Percentiles rank a stretch among this genome's conserved stretches.
Conservation (phyloP, 148 eudicot genomes). For the Silene conica region DNA sequence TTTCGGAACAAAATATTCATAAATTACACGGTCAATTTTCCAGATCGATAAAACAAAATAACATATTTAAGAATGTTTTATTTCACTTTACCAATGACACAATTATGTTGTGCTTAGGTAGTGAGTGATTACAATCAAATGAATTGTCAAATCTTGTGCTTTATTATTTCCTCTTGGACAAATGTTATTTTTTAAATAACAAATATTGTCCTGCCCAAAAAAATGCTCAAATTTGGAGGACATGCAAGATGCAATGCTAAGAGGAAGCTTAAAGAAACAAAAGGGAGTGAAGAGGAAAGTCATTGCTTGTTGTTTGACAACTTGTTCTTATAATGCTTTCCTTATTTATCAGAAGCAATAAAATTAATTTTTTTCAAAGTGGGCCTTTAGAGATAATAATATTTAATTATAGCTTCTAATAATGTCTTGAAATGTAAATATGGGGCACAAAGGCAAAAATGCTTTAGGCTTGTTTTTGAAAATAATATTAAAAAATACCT, state of each 20-base stretch:
- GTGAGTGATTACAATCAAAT: constrained; percentile 9
- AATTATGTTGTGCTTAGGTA: not conserved
- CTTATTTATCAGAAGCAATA: not conserved
- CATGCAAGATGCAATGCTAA: constrained; percentile 10
- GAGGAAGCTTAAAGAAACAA: not conserved
- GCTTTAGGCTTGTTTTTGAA: not conserved
- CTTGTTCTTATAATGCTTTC: not conserved
- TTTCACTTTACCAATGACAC: not conserved
- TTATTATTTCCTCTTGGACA: not conserved
- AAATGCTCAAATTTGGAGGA: not conserved
- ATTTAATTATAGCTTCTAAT: not conserved
- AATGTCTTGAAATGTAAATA: not conserved
- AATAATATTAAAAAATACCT: not conserved
- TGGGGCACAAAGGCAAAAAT: not conserved
- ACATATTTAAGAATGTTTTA: not conserved
- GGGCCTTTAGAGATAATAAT: not conserved
- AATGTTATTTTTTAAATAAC: not conserved
- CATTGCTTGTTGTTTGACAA: not conserved
- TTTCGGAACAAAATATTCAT: too few relatives aligned
- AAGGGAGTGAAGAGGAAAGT: constrained; percentile 2
- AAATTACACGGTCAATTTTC: too few relatives aligned
- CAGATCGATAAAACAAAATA: too few relatives aligned
- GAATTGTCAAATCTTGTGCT: not conserved
- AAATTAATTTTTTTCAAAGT: not conserved
- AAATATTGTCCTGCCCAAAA: constrained; percentile 10